Percentiles rank a stretch among this genome's conserved stretches.
Evolutionary conservation across 805 yeast species (phyloP).

Genomic region (Pichia heedii): DNA sequence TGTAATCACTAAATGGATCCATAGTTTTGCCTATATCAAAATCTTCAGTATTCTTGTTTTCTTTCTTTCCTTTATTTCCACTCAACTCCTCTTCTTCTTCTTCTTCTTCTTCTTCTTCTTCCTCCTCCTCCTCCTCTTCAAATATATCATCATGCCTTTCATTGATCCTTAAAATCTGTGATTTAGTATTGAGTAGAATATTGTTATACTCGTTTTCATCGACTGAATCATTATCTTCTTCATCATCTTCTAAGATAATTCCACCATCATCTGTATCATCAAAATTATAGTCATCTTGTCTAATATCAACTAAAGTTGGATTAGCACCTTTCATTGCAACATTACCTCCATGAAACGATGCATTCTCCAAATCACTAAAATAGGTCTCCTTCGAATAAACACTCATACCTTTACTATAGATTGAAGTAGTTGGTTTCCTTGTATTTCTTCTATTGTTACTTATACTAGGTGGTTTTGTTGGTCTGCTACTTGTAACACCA

Average conservation of each 20-base stretch:
- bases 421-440: conserved; percentile 13
- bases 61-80: not conserved
- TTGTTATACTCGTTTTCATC: not conserved
- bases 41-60: not conserved
- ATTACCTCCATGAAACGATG: conserved; percentile 26
- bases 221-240: conserved; percentile 7
- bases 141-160: not conserved
- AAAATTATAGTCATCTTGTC: conserved; percentile 20
- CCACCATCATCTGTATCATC: conserved; percentile 11
- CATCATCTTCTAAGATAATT: not conserved
- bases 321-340: conserved; percentile 22
- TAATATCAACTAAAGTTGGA: conserved; percentile 21
- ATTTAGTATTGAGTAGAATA: not conserved
- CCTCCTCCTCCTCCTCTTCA: not conserved
- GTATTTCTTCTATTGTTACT: conserved; percentile 9
- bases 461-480: conserved; percentile 5
- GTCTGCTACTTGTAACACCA: conserved; percentile 57
- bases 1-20: not conserved
- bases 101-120: not conserved
- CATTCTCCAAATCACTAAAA: conserved; percentile 26
- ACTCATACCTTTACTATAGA: conserved; percentile 19
- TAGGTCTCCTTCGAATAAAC: conserved; percentile 26
- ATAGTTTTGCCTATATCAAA: not conserved
- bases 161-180: not conserved
- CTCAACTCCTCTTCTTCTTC: not conserved